Evolutionary conservation across 2,329 filamentous ascomycete species (phyloP).

Genomic region (Neurospora crassa): DNA sequence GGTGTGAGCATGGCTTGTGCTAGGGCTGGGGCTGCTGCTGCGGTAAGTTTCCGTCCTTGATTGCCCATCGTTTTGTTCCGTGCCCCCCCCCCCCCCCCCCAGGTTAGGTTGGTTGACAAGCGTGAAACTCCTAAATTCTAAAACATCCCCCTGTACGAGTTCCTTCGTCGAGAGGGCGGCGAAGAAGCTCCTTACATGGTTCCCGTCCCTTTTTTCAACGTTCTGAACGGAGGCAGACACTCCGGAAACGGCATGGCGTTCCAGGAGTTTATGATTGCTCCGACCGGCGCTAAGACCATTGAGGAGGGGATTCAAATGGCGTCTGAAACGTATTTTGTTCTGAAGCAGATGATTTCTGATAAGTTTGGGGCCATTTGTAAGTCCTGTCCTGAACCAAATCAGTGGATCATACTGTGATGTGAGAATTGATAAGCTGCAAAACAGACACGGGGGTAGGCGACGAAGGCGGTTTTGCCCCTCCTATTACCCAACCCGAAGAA

Average conservation of each 20-base stretch:
- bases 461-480: constrained; percentile 28
- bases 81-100: neutral
- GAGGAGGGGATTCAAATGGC: constrained; percentile 23
- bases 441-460: constrained; percentile 25
- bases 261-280: constrained; percentile 30
- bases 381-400: neutral
- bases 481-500: constrained; percentile 24
- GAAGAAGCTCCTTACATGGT: constrained; percentile 44
- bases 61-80: neutral
- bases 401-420: neutral
- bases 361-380: constrained; percentile 22
- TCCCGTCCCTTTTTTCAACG: constrained; percentile 49
- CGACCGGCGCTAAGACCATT: constrained; percentile 16
- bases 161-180: constrained; percentile 43
- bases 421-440: neutral
- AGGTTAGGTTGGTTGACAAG: neutral
- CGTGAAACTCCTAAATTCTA: neutral
- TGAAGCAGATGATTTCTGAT: constrained; percentile 22
- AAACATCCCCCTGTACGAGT: constrained; percentile 46
- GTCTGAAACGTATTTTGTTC: constrained; percentile 23
- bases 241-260: constrained; percentile 37
- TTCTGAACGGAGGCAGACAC: constrained; percentile 41
- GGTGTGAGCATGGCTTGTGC: constrained; percentile 51
- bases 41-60: constrained; percentile 9
- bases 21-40: constrained; percentile 46